Conservation (phyloP, 2,329 filamentous ascomycete genomes). For the Exophiala dermatitidis region DNA sequence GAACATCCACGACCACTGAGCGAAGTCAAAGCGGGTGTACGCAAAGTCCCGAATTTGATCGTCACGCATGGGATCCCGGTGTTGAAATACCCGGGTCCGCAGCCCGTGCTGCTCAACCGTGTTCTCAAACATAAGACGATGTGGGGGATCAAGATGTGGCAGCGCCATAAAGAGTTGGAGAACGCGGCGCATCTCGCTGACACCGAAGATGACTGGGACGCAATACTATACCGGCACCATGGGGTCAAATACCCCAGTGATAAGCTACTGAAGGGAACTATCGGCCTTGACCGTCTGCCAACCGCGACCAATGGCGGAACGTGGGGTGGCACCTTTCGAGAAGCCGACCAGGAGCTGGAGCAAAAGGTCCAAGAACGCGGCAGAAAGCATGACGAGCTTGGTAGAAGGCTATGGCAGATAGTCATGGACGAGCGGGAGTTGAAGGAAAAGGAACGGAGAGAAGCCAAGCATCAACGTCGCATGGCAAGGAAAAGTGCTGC, state of each 20-base stretch:
- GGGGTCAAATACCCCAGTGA: neutral
- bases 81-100: slow-evolving; percentile 40
- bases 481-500: slow-evolving; percentile 14
- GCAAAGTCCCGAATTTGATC: slow-evolving; percentile 37
- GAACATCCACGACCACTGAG: slow-evolving; percentile 17
- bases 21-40: slow-evolving; percentile 29
- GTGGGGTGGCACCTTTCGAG: slow-evolving; percentile 6
- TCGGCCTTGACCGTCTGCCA: neutral
- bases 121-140: slow-evolving; percentile 34
- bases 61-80: slow-evolving; percentile 37
- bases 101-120: slow-evolving; percentile 35
- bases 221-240: slow-evolving; percentile 24
- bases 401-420: slow-evolving; percentile 15
- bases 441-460: slow-evolving; percentile 17
- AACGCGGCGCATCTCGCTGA: slow-evolving; percentile 31
- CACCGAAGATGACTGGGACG: slow-evolving; percentile 40
- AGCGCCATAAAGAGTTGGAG: slow-evolving; percentile 31
- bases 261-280: neutral
- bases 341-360: slow-evolving; percentile 8
- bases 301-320: neutral
- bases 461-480: slow-evolving; percentile 12
- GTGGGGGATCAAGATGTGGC: slow-evolving; percentile 32
- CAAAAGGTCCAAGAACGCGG: slow-evolving; percentile 2
- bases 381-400: slow-evolving; percentile 8
- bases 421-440: slow-evolving; percentile 17